These are phyloP conservation scores for Mitragyna speciosa DNA, from an alignment of 257 asterid genomes.

Conservation along the genomic window DNA sequence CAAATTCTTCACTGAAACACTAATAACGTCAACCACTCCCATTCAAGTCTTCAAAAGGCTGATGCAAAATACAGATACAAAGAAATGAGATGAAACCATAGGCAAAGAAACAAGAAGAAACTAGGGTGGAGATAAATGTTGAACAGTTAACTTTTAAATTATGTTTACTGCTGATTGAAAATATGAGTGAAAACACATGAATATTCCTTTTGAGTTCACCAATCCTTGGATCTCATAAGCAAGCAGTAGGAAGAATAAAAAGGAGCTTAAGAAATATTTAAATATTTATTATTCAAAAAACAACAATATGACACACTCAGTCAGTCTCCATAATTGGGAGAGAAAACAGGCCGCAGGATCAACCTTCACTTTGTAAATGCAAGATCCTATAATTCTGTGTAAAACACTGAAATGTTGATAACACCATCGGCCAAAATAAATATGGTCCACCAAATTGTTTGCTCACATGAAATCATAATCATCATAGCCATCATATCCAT, in stretches of 20 bases:
- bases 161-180: neutral
- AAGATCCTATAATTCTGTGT: slow-evolving; percentile 18
- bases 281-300: slow-evolving; percentile 23
- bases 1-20: neutral
- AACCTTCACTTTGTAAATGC: slow-evolving; percentile 22
- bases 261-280: neutral
- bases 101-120: neutral
- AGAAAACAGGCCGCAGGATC: slow-evolving; percentile 35
- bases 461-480: slow-evolving; percentile 90
- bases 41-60: neutral
- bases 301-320: slow-evolving; percentile 32
- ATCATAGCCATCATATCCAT: slow-evolving; percentile 52
- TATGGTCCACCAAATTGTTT: slow-evolving; percentile 9
- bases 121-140: neutral
- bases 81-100: neutral
- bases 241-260: neutral
- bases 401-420: slow-evolving; percentile 7
- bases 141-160: neutral
- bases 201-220: neutral
- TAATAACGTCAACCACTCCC: neutral
- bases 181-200: neutral
- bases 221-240: neutral
- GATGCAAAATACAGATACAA: neutral
- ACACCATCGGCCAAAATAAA: slow-evolving; percentile 7
- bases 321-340: slow-evolving; percentile 44